These are phyloP conservation scores for Drechslerella stenobrocha DNA, from an alignment of 2,329 filamentous ascomycete genomes.

Conservation along the genomic window DNA sequence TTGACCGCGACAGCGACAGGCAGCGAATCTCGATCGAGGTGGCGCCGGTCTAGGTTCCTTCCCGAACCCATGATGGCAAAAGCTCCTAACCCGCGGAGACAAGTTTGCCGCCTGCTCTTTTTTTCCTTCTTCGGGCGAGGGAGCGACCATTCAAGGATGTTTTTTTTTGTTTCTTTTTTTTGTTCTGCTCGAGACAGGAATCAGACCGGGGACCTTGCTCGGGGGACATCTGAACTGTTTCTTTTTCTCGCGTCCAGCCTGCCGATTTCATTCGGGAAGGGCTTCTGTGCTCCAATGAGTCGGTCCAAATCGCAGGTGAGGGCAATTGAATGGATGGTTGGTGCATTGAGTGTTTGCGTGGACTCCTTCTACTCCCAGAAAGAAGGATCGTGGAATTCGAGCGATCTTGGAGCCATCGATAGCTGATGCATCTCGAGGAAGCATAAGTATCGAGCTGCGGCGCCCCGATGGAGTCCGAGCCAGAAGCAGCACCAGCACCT, in stretches of 20 bases:
- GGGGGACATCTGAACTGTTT: constrained; percentile 29
- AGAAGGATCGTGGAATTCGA: no score
- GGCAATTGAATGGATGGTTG: constrained; percentile 12
- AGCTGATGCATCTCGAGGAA: neutral
- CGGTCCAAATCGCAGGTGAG: constrained; percentile 22
- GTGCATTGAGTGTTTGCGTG: constrained; percentile 10
- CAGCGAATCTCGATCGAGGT: no score
- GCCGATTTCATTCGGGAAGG: constrained; percentile 29
- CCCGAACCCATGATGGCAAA: constrained; percentile 20
- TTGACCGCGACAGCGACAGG: neutral
- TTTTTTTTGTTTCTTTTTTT: neutral
- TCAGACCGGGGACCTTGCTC: constrained; percentile 21
- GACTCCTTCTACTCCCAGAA: constrained; percentile 42
- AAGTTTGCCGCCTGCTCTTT: constrained; percentile 15
- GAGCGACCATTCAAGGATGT: neutral
- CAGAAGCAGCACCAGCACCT: neutral
- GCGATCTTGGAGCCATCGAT: no score
- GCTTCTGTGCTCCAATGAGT: no score
- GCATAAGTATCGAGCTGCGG: neutral
- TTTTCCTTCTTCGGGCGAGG: constrained; percentile 14
- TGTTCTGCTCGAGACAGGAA: constrained; percentile 28
- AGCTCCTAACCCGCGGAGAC: constrained; percentile 22
- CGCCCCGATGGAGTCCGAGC: neutral
- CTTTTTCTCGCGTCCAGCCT: constrained; percentile 42
- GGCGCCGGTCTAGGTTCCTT: constrained; percentile 2